A percentile compares a stretch with the other conserved stretches of the same genome.
phyloP scores from a whole-genome alignment of 2,329 filamentous ascomycete genomes.

The Penicillium sumatraense region DNA sequence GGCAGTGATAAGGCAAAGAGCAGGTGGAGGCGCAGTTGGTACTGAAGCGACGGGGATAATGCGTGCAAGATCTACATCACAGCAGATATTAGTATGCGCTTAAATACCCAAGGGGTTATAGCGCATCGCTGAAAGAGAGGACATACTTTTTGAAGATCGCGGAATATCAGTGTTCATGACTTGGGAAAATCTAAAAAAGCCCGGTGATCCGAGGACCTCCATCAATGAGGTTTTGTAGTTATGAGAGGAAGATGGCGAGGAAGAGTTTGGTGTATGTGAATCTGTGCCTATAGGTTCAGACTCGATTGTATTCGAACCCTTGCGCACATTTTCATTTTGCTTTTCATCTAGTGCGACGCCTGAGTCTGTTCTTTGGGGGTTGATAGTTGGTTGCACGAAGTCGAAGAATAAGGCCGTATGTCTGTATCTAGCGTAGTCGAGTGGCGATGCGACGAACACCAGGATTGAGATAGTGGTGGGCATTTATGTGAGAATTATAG shows the following conservation, averaged over 20 bases:
- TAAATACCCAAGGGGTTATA: neutral
- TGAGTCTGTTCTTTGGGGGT: neutral
- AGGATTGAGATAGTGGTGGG: slow-evolving; percentile 23
- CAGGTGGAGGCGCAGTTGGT: neutral
- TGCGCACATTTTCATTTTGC: neutral
- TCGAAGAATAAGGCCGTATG: slow-evolving; percentile 24
- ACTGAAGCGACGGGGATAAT: slow-evolving; percentile 12
- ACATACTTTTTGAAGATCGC: slow-evolving; percentile 9
- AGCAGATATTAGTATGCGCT: neutral
- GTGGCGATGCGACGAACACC: slow-evolving; percentile 23
- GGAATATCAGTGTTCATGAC: slow-evolving; percentile 15
- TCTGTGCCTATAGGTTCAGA: neutral
- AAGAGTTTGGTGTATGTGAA: neutral
- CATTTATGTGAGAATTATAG: slow-evolving; percentile 16
- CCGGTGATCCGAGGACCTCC: slow-evolving; percentile 21
- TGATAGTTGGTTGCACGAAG: neutral
- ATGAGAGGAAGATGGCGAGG: neutral
- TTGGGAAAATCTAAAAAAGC: slow-evolving; percentile 20
- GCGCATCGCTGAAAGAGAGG: neutral
- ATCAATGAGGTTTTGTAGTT: slow-evolving; percentile 19
- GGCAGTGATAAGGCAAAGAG: slow-evolving; percentile 3
- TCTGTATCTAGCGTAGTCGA: slow-evolving; percentile 27
- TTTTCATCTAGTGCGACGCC: no score
- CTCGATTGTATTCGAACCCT: no score
- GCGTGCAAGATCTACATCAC: slow-evolving; percentile 15